Percentiles rank a stretch among this genome's conserved stretches.
These are phyloP conservation scores for Thermoascus crustaceus DNA, from an alignment of 2,329 filamentous ascomycete genomes.

Conservation along the genomic window DNA sequence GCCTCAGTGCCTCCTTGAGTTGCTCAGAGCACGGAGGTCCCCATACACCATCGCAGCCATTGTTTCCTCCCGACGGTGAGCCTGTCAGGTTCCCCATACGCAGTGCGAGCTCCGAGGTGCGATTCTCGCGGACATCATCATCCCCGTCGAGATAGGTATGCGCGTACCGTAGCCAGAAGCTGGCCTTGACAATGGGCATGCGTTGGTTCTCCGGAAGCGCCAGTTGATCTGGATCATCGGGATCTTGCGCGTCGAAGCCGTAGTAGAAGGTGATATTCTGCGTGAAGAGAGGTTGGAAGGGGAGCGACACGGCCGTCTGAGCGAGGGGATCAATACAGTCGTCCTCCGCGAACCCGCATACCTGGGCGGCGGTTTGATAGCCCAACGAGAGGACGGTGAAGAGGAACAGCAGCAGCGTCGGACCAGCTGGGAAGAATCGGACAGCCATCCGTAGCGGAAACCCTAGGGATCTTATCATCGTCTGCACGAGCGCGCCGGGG, in stretches of 20 bases:
- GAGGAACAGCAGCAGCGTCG: neutral
- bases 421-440: neutral
- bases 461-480: neutral
- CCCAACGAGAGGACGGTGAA: neutral
- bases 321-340: constrained; percentile 31
- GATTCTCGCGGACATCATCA: constrained; percentile 21
- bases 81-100: constrained; percentile 30
- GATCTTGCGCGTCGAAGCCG: constrained; percentile 21
- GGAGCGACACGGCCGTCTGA: constrained; percentile 26
- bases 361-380: constrained; percentile 14
- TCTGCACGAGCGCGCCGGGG: neutral
- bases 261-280: constrained; percentile 27
- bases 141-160: constrained; percentile 4
- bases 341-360: constrained; percentile 28
- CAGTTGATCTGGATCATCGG: neutral
- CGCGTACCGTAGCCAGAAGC: constrained; percentile 29
- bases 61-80: constrained; percentile 24
- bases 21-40: constrained; percentile 23
- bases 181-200: constrained; percentile 28
- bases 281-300: constrained; percentile 27
- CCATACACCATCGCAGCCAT: constrained; percentile 33
- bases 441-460: neutral
- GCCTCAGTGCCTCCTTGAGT: constrained; percentile 21
- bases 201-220: constrained; percentile 20
- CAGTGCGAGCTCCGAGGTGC: constrained; percentile 29